phyloP scores from a whole-genome alignment of 2,329 filamentous ascomycete species.

The Cladosporium sp. region DNA sequence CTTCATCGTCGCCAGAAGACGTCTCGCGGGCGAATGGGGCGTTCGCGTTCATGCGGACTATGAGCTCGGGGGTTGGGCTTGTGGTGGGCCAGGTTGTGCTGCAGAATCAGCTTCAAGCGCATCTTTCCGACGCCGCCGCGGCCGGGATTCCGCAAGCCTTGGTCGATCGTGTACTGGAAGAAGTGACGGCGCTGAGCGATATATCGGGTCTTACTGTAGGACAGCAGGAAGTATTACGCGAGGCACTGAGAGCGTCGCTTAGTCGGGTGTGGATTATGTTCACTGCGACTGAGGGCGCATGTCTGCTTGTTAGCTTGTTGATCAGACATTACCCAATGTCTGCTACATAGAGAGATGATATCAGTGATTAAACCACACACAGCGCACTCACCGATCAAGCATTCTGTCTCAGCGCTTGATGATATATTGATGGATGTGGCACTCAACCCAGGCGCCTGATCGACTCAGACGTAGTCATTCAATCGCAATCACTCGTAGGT shows the following conservation, averaged over 20 bases:
- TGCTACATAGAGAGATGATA: too few species aligned
- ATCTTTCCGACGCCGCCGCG: constrained; percentile 27
- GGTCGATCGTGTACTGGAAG: not conserved
- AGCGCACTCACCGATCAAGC: too few species aligned
- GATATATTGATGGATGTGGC: too few species aligned
- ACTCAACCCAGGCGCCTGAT: too few species aligned
- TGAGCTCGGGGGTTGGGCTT: constrained; percentile 68
- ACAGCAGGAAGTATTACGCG: not conserved
- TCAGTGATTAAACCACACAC: too few species aligned
- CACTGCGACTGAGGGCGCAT: not conserved
- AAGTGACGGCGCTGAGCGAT: not conserved
- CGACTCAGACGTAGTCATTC: too few species aligned
- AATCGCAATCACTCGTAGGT: too few species aligned
- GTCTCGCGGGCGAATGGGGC: constrained; percentile 67
- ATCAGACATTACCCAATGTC: not conserved
- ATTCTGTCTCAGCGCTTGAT: too few species aligned
- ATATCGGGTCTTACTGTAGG: not conserved
- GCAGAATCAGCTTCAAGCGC: constrained; percentile 68
- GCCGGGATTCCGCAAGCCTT: not conserved
- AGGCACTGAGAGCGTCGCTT: not conserved
- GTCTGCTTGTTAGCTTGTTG: not conserved
- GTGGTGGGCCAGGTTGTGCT: constrained; percentile 78
- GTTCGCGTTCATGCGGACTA: constrained; percentile 66
- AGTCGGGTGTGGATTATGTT: not conserved
- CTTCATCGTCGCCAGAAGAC: constrained; percentile 60